Evolutionary conservation across 1,284 basidiomycete species (phyloP).

Genomic region (Puccinia hordei): DNA sequence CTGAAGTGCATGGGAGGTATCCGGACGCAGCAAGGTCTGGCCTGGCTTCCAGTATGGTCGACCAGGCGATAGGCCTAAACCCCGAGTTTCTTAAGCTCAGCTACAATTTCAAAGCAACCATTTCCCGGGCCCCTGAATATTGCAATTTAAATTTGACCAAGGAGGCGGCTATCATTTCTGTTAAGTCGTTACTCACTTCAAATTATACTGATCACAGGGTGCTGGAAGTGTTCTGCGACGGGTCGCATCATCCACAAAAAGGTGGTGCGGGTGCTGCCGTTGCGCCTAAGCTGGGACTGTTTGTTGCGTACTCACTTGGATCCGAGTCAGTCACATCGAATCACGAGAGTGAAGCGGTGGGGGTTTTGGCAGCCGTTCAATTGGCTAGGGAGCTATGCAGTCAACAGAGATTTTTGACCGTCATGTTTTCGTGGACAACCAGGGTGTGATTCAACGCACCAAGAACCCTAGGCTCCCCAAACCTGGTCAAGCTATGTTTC

Average conservation of each 20-base stretch:
- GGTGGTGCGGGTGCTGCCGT: not conserved
- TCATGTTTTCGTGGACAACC: not conserved
- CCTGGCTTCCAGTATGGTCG: not conserved
- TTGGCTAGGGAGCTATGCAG: no score
- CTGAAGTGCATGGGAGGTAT: not conserved
- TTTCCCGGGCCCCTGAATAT: not conserved
- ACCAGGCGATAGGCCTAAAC: not conserved
- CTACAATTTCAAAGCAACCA: not conserved
- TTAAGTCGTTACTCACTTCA: not conserved
- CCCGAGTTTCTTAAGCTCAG: not conserved
- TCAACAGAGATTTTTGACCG: no score
- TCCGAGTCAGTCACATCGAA: no score
- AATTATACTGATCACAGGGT: no score
- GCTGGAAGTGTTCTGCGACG: not conserved
- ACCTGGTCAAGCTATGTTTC: not conserved
- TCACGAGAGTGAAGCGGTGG: no score
- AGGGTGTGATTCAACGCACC: not conserved
- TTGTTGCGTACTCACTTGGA: not conserved
- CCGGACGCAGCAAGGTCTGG: not conserved
- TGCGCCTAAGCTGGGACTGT: not conserved
- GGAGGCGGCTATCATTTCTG: not conserved
- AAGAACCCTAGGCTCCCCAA: not conserved
- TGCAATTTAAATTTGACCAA: not conserved
- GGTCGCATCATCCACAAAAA: not conserved
- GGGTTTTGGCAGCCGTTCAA: not conserved